Conservation (phyloP, 2,329 filamentous ascomycete genomes). For the Hypoxylon sp. region DNA sequence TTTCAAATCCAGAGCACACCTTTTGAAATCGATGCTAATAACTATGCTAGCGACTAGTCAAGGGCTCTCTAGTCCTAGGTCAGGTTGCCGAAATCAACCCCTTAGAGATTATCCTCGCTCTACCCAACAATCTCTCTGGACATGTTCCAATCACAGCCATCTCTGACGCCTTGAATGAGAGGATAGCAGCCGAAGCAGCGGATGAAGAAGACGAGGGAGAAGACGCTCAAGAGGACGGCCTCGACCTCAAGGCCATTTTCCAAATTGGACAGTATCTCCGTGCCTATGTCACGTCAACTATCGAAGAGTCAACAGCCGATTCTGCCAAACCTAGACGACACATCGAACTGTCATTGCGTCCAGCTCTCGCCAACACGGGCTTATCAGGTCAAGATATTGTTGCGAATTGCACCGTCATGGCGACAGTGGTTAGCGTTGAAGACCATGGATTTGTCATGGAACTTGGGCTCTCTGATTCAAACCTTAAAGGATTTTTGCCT, state of each 20-base stretch:
- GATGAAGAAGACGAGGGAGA: conserved; percentile 67
- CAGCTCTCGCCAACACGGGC: conserved; percentile 81
- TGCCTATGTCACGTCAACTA: conserved; percentile 83
- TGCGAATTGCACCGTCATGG: conserved; percentile 83
- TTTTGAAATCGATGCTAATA: conserved; percentile 51
- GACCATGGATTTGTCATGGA: conserved; percentile 97
- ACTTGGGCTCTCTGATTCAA: conserved; percentile 77
- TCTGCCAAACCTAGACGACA: conserved; percentile 77
- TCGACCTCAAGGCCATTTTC: conserved; percentile 83
- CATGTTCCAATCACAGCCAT: conserved; percentile 94
- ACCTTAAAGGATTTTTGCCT: conserved; percentile 84
- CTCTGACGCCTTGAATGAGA: conserved; percentile 81
- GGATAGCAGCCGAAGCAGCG: conserved; percentile 77
- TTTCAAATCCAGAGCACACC: conserved; percentile 40
- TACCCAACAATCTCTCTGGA: conserved; percentile 93
- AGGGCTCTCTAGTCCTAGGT: conserved; percentile 89
- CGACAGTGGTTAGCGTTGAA: conserved; percentile 90
- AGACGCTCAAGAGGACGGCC: conserved; percentile 66
- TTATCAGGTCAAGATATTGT: conserved; percentile 80
- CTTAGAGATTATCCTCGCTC: conserved; percentile 81
- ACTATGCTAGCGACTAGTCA: conserved; percentile 83
- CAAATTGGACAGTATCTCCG: conserved; percentile 88
- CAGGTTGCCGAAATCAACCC: conserved; percentile 85
- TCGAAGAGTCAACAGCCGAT: conserved; percentile 68
- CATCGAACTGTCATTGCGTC: conserved; percentile 89